Conservation (phyloP, 148 eudicot genomes). For the Persicaria tinctoria region DNA sequence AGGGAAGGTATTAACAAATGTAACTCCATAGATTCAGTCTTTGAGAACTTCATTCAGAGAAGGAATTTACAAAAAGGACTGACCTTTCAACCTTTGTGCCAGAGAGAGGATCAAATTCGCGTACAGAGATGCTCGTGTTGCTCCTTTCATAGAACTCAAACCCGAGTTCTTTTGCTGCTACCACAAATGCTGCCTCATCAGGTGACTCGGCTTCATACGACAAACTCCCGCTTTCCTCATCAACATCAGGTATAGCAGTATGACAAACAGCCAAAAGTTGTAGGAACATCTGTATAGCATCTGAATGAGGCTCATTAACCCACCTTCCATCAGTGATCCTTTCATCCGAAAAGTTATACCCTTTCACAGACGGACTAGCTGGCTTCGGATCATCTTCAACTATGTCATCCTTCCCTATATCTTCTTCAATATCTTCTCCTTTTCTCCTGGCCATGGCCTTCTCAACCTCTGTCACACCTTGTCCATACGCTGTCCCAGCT, state of each 20-base stretch:
- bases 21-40: not conserved
- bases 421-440: conserved; percentile 20
- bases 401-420: conserved; percentile 10
- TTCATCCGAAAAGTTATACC: conserved; percentile 57
- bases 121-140: conserved; percentile 38
- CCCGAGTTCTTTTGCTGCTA: conserved; percentile 61
- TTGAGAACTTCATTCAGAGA: not conserved
- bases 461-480: conserved; percentile 51
- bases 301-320: conserved; percentile 40
- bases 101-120: conserved; percentile 41
- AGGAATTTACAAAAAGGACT: not conserved
- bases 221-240: conserved; percentile 37
- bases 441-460: conserved; percentile 41
- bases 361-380: conserved; percentile 28
- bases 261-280: conserved; percentile 56
- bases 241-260: conserved; percentile 54
- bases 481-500: conserved; percentile 57
- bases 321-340: conserved; percentile 43
- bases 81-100: conserved; percentile 38
- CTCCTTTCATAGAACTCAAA: conserved; percentile 55
- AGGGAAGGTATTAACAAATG: not conserved
- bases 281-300: conserved; percentile 44
- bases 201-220: conserved; percentile 74
- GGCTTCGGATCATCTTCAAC: conserved; percentile 10
- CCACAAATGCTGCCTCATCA: conserved; percentile 58